phyloP scores from a whole-genome alignment of 768 basidiomycete genomes.

The Kwoniella dejecticola region DNA sequence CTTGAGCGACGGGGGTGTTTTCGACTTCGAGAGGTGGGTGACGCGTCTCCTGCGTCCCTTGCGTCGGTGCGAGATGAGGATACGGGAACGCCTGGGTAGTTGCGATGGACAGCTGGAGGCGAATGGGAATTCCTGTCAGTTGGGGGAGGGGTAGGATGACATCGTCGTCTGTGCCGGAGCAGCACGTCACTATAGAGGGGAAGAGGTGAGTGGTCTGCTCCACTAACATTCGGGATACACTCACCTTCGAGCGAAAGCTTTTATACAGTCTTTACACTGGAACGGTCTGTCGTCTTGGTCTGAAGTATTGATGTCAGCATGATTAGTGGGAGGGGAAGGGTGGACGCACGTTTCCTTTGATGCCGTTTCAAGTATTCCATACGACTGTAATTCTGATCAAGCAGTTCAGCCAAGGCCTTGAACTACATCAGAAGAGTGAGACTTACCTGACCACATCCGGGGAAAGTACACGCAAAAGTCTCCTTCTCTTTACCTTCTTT shows the following conservation, averaged over 20 bases:
- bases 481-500: constrained; percentile 49
- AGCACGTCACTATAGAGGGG: constrained; percentile 52
- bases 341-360: constrained; percentile 56
- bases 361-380: constrained; percentile 57
- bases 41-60: constrained; percentile 36
- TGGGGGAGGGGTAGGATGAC: constrained; percentile 52
- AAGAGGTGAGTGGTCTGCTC: too few species aligned
- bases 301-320: constrained; percentile 14
- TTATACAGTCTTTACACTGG: constrained; percentile 54
- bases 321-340: too few species aligned
- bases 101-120: constrained; percentile 34
- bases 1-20: constrained; percentile 30
- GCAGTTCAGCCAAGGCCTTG: not conserved
- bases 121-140: constrained; percentile 36
- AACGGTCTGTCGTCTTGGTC: constrained; percentile 57
- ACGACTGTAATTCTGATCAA: constrained; percentile 50
- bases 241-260: constrained; percentile 56
- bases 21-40: constrained; percentile 24
- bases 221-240: too few species aligned
- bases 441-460: constrained; percentile 51
- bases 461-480: constrained; percentile 45
- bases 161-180: constrained; percentile 54
- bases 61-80: constrained; percentile 47
- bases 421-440: not conserved
- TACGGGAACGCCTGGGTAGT: constrained; percentile 43